A percentile compares a stretch with the other conserved stretches of the same genome.
phyloP scores from a whole-genome alignment of 129 eudicot genomes.

The Flaveria ramosissima region DNA sequence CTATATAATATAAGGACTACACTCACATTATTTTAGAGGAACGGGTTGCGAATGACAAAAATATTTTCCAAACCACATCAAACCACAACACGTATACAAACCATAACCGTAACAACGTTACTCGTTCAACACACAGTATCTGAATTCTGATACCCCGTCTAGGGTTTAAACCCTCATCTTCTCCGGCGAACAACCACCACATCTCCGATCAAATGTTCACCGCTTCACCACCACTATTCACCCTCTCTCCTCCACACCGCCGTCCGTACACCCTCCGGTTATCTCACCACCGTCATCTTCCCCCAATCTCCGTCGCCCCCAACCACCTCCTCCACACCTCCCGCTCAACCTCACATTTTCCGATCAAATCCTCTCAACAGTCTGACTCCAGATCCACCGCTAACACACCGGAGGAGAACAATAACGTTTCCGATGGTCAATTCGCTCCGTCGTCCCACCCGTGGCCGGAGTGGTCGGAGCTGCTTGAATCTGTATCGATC shows the following conservation, averaged over 20 bases:
- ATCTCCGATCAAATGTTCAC: slow-evolving; percentile 39
- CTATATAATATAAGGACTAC: too few relatives aligned
- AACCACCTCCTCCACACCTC: slow-evolving; percentile 21
- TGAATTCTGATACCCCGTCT: neutral
- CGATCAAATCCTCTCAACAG: slow-evolving; percentile 29
- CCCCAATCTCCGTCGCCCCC: slow-evolving; percentile 26
- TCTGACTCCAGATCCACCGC: slow-evolving; percentile 39
- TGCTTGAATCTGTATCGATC: slow-evolving; percentile 37
- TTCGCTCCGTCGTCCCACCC: slow-evolving; percentile 45
- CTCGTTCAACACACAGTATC: too few relatives aligned
- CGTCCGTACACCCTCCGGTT: slow-evolving; percentile 40
- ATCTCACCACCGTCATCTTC: slow-evolving; percentile 30
- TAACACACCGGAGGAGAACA: slow-evolving; percentile 21
- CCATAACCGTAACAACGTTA: too few relatives aligned
- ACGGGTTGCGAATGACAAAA: too few relatives aligned
- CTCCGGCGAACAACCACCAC: slow-evolving; percentile 27
- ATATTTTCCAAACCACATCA: too few relatives aligned
- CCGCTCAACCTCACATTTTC: slow-evolving; percentile 16
- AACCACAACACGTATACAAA: too few relatives aligned
- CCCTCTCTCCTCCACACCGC: slow-evolving; percentile 41
- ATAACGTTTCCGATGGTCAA: slow-evolving; percentile 18
- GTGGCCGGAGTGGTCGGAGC: slow-evolving; percentile 68
- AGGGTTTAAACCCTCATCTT: slow-evolving; percentile 19
- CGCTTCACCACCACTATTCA: slow-evolving; percentile 47
- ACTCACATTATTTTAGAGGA: too few relatives aligned